Evolutionary conservation across 169 alveolate species (phyloP).

Genomic region (Cryptosporidium bovis): DNA sequence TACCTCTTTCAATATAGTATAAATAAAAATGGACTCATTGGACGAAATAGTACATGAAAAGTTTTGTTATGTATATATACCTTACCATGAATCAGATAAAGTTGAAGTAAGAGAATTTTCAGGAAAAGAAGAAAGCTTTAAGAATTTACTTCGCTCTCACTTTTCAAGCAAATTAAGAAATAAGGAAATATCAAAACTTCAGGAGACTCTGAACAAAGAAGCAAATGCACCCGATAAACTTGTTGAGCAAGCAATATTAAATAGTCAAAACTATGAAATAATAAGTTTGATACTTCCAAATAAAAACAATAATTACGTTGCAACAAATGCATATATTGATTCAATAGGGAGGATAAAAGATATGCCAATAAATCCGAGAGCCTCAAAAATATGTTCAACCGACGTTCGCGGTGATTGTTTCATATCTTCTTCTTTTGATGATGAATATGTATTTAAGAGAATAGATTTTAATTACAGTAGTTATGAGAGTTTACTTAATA

Average conservation of each 20-base stretch:
- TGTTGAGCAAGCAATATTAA: conserved; percentile 37
- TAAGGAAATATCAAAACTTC: conserved; percentile 77
- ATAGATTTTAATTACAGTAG: conserved; percentile 82
- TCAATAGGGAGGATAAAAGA: conserved; percentile 88
- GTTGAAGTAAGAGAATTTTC: conserved; percentile 78
- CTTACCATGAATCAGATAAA: conserved; percentile 80
- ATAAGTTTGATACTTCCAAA: conserved; percentile 89
- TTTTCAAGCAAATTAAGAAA: conserved; percentile 78
- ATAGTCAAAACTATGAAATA: conserved; percentile 81
- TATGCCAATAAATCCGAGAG: conserved; percentile 88
- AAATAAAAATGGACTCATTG: conserved; percentile 44
- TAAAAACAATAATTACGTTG: conserved; percentile 82
- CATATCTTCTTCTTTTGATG: conserved; percentile 88
- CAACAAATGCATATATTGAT: conserved; percentile 89
- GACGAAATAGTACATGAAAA: conserved; percentile 78
- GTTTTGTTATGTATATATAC: conserved; percentile 81
- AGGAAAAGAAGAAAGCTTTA: conserved; percentile 81
- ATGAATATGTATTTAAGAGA: conserved; percentile 86
- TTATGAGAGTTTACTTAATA: conserved; percentile 81
- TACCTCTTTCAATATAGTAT: no score
- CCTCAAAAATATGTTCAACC: conserved; percentile 88
- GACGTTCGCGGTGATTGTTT: conserved; percentile 91
- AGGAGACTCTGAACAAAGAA: conserved; percentile 77
- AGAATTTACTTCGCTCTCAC: conserved; percentile 76
- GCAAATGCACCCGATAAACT: conserved; percentile 58